Conservation (phyloP, 345 rosid genomes). For the Jatropha curcas region DNA sequence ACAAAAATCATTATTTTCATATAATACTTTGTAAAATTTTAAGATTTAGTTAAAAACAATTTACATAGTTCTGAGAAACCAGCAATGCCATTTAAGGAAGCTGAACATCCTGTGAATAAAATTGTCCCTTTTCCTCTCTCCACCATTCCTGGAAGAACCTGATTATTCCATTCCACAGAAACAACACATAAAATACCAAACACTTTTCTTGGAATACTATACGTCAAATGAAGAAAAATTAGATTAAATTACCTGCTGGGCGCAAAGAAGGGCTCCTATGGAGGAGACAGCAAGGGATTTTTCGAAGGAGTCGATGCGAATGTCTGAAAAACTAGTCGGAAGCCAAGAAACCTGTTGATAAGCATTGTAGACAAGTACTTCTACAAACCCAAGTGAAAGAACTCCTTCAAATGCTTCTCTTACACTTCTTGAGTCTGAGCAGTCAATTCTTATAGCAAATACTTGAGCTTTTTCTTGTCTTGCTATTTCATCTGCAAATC, state of each 20-base stretch:
- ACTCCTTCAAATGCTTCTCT: conserved; percentile 97
- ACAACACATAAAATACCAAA: neutral
- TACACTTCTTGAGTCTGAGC: conserved; percentile 78
- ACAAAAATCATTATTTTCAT: too few species aligned
- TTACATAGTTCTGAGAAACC: conserved; percentile 91
- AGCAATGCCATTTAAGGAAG: conserved; percentile 75
- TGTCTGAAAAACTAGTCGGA: conserved; percentile 63
- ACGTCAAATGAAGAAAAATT: neutral
- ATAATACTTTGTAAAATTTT: neutral
- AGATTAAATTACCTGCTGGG: conserved; percentile 60
- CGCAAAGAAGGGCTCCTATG: conserved; percentile 75
- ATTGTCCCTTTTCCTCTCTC: conserved; percentile 90
- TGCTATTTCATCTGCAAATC: conserved; percentile 93
- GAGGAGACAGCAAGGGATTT: conserved; percentile 76
- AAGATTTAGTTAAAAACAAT: neutral
- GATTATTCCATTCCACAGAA: neutral
- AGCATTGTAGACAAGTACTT: conserved; percentile 89
- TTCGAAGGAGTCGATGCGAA: conserved; percentile 71
- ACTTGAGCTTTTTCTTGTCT: conserved; percentile 93
- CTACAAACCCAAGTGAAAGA: conserved; percentile 83
- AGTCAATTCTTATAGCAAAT: conserved; percentile 91
- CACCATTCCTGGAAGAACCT: conserved; percentile 91
- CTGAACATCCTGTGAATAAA: conserved; percentile 91
- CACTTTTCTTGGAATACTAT: neutral
- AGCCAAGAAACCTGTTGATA: conserved; percentile 48